Evolutionary conservation across 208 protist species (phyloP).

Genomic region (Eutreptiella sp.): DNA sequence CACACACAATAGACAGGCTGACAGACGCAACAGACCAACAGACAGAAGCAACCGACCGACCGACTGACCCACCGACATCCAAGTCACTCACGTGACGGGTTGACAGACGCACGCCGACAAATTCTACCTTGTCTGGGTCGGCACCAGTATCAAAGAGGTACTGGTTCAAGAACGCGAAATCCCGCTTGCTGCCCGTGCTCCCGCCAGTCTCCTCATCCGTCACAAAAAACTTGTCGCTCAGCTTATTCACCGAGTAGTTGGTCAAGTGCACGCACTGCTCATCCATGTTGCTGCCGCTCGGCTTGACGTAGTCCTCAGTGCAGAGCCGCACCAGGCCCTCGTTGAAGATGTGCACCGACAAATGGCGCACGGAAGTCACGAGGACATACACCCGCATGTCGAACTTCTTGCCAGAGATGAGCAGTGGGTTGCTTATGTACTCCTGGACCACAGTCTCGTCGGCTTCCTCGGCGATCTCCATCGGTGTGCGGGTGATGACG

Average conservation of each 20-base stretch:
- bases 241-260: slow-evolving; percentile 94
- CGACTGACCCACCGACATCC: too few relatives aligned
- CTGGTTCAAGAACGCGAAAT: slow-evolving; percentile 41
- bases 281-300: slow-evolving; percentile 60
- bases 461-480: slow-evolving; percentile 59
- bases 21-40: too few relatives aligned
- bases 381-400: slow-evolving; percentile 92
- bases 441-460: slow-evolving; percentile 82
- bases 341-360: slow-evolving; percentile 80
- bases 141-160: slow-evolving; percentile 48
- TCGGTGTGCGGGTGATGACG: slow-evolving; percentile 69
- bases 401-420: slow-evolving; percentile 87
- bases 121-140: slow-evolving; percentile 36
- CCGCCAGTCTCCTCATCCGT: slow-evolving; percentile 2
- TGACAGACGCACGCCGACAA: too few relatives aligned
- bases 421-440: slow-evolving; percentile 78
- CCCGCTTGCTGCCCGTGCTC: slow-evolving; percentile 47
- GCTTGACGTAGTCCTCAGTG: slow-evolving; percentile 76
- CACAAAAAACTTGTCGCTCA: slow-evolving; percentile 40
- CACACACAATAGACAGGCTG: too few relatives aligned
- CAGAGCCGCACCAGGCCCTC: slow-evolving; percentile 89
- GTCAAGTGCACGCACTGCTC: slow-evolving; percentile 90
- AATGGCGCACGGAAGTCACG: slow-evolving; percentile 71
- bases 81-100: too few relatives aligned
- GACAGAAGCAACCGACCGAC: too few relatives aligned